A percentile compares a stretch with the other conserved stretches of the same genome.
These are phyloP conservation scores for Exobasidium cylindrosporum DNA, from an alignment of 1,284 basidiomycete genomes.

Conservation along the genomic window DNA sequence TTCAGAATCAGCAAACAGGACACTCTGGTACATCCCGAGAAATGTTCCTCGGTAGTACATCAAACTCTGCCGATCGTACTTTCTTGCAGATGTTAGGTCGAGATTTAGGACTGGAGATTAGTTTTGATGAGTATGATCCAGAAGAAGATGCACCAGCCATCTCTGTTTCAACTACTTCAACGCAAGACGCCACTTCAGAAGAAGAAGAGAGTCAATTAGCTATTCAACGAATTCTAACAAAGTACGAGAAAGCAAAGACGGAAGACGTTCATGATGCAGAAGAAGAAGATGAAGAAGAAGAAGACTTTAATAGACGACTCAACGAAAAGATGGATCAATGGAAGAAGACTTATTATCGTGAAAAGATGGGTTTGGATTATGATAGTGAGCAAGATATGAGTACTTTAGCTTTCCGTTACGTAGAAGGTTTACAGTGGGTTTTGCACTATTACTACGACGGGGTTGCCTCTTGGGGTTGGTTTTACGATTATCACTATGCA, in stretches of 20 bases:
- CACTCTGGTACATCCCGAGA: constrained; percentile 34
- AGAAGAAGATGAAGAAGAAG: constrained; percentile 20
- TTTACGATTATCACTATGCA: constrained; percentile 96
- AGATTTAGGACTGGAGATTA: constrained; percentile 35
- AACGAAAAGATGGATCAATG: constrained; percentile 84
- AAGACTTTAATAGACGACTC: constrained; percentile 67
- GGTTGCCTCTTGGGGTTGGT: constrained; percentile 97
- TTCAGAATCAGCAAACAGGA: constrained; percentile 18
- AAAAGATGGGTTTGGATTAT: constrained; percentile 50
- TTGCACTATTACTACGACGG: constrained; percentile 98
- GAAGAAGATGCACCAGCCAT: constrained; percentile 35
- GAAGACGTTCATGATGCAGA: constrained; percentile 29
- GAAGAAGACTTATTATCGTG: constrained; percentile 83
- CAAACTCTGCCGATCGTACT: constrained; percentile 28
- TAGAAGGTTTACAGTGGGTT: constrained; percentile 97
- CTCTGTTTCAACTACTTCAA: constrained; percentile 28
- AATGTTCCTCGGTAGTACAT: constrained; percentile 31
- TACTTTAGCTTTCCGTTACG: constrained; percentile 63
- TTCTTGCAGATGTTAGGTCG: constrained; percentile 43
- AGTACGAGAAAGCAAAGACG: constrained; percentile 77
- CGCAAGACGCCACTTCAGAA: constrained; percentile 23
- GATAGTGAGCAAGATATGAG: constrained; percentile 61
- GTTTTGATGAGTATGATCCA: constrained; percentile 50
- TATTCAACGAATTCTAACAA: constrained; percentile 76
- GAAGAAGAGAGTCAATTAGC: constrained; percentile 64